These are phyloP conservation scores for Lodderomyces jiufengensis DNA, from an alignment of 1,139 yeast genomes.

Conservation along the genomic window DNA sequence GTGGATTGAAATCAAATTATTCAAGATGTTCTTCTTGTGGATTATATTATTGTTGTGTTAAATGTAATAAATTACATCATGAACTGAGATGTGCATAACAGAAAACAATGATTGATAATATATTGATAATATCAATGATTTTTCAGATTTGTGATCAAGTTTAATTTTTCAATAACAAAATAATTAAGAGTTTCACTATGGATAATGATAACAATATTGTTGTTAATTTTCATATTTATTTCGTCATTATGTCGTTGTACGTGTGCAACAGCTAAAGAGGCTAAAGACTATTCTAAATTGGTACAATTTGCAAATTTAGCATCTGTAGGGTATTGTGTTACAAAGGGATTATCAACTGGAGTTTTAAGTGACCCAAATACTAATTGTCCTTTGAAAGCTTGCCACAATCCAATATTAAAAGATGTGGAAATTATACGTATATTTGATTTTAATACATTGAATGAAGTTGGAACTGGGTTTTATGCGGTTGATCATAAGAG, in stretches of 20 bases:
- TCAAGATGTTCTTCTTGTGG: constrained; percentile 43
- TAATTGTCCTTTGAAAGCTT: constrained; percentile 22
- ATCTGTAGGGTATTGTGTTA: constrained; percentile 38
- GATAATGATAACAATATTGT: neutral
- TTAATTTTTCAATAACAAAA: no score
- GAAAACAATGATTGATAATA: neutral
- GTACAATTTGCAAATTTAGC: constrained; percentile 34
- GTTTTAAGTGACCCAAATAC: constrained; percentile 17
- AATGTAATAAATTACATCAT: constrained; percentile 39
- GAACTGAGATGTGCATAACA: constrained; percentile 41
- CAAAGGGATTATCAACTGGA: constrained; percentile 28
- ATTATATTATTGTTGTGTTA: constrained; percentile 39
- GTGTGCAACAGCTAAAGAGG: neutral
- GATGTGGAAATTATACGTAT: constrained; percentile 31
- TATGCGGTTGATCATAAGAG: constrained; percentile 39
- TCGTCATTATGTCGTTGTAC: neutral
- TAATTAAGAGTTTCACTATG: no score
- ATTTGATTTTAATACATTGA: constrained; percentile 37
- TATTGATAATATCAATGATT: no score
- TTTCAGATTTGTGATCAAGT: no score
- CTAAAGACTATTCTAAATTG: constrained; percentile 26
- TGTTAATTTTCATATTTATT: neutral
- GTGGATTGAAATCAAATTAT: constrained; percentile 38
- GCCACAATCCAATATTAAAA: constrained; percentile 18
- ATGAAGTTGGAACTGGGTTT: constrained; percentile 52